These are phyloP conservation scores for Aspergillus sp. DNA, from an alignment of 2,329 filamentous ascomycete species.

Conservation along the genomic window DNA sequence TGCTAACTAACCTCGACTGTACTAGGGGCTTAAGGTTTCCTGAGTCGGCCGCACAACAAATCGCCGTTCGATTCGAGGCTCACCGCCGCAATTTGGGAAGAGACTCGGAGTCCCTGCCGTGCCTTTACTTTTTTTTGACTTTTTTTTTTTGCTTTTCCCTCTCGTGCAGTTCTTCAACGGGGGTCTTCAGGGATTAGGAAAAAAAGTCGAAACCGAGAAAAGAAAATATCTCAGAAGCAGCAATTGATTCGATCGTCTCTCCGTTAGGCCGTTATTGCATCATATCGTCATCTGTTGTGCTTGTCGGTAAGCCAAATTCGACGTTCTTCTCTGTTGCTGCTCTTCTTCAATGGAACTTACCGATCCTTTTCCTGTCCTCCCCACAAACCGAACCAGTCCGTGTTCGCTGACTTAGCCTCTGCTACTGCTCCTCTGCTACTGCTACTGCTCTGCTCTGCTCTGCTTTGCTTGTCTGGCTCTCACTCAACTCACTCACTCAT, in stretches of 20 bases:
- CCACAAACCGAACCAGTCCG: slow-evolving; percentile 3
- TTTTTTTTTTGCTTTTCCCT: neutral
- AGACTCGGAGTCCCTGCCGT: neutral
- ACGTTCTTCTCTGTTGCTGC: neutral
- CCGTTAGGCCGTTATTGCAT: slow-evolving; percentile 2
- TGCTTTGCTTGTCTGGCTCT: neutral
- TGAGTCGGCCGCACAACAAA: slow-evolving; percentile 3
- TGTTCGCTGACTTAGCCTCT: slow-evolving; percentile 1
- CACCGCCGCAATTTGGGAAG: neutral
- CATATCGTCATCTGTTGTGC: neutral
- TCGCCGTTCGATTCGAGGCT: slow-evolving; percentile 1
- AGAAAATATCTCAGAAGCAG: neutral
- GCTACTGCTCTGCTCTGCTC: too few relatives aligned
- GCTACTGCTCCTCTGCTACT: too few relatives aligned
- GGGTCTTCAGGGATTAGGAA: neutral
- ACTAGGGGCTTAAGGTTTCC: slow-evolving; percentile 4
- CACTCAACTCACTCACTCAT: neutral
- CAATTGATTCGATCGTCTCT: neutral
- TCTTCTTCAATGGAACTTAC: neutral
- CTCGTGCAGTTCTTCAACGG: neutral
- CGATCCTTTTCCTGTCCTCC: neutral
- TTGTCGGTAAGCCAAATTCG: neutral
- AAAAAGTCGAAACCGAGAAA: neutral
- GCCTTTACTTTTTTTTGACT: neutral
- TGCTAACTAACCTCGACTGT: slow-evolving; percentile 4